Base-by-base conservation (phyloP, 2,329 filamentous ascomycete genomes). In the Westerdykella sp. region DNA sequence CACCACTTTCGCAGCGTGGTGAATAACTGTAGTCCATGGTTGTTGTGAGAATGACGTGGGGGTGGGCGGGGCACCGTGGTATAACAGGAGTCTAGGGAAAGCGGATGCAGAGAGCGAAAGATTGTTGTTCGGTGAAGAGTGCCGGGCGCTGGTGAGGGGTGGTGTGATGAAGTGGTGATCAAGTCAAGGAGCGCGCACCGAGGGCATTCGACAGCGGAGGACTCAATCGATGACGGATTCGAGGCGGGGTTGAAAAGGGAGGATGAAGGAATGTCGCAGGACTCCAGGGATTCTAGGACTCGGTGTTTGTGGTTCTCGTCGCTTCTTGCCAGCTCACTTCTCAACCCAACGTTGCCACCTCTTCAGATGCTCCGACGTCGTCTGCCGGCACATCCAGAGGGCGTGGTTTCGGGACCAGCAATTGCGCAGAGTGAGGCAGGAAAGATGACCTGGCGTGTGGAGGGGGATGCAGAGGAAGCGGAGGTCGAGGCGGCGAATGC, bases 171-270 rank as follows among this genome's bases (percentile, higher is more conserved):
- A 85, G 50, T 81, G 76, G 57, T 90, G 5, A 79, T 73, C 28
- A 82, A 81, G 57, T 83, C 76, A 59, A 76, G 84, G 46, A 95
- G 73, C 36, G 80, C 84, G 60, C 88, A 84, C 63, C 90, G 74
- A 7, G 90, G 89, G 64, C 87, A 52, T 84, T 81, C 48, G 86
- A 81, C 35, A 80, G 75, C 31, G 77, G 67, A 32, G 76, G 32
- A 9, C n/a, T 35, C 32, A 35, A 35, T 18, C n/a, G 32, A 35
- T 35, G 13, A 13, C 32, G 32, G 16, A 6, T 35, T 14, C 9
- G 32, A 35, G 32, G n/a, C 32, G 32, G 32, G 32, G n/a, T 35
- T 18, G 32, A 35, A 35, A 13, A 5, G 9, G 32, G 32, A 35
- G 32, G 16, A 35, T 35, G 32, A 35, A 18, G 32, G 32, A 35